Evolutionary conservation across 2,329 filamentous ascomycete species (phyloP), one percentile per base, ranked within the genome.

Genomic region (Monosporascus ibericus): DNA sequence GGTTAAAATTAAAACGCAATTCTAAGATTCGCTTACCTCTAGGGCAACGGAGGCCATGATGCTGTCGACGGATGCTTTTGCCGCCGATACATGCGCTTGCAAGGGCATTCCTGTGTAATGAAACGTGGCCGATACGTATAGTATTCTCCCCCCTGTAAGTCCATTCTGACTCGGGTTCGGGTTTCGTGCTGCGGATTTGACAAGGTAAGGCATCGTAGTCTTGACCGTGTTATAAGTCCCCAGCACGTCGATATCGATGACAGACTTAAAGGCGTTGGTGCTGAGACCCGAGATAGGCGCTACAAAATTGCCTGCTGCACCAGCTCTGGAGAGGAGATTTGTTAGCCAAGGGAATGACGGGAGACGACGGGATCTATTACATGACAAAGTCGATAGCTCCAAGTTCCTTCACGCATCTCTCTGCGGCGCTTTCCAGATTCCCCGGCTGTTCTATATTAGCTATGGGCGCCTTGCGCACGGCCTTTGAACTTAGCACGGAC

Each of bases 181-280:
- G 59, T 87, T 82, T 18, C 80, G 81, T 36, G 73, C 71, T 1
- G 88, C 85, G n/a, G 90, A 95, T 61, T 83, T 78, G 14, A 90
- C 72, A 3, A 99, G 81, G 63, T 95, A 80, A 0, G 90, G 90
- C 36, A 96, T 75, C 1, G 90, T 94, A 3, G 92, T 91, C 73
- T 97, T 97, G 65, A 96, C 79, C 3, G 91, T 96, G 75, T 97
- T 95, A 74, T 88, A 99, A 17, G 89, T 95, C 34, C 94, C 94
- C 37, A 97, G 71, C 3, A 96, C 87, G 68, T 97, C 94, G 65
- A 99, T 99, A 56, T 97, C 94, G 63, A 97, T 92, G 59, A 99
- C 94, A 0, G 89, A 79, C 70, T 92, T 95, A 83, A 99, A 95
- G 3, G 90, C 94, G 67, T 97, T 97, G 53, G 88, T 73, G 40